Evolutionary conservation across 2,329 filamentous ascomycete species (phyloP).

Genomic region (Ceratocystis lukuohia): DNA sequence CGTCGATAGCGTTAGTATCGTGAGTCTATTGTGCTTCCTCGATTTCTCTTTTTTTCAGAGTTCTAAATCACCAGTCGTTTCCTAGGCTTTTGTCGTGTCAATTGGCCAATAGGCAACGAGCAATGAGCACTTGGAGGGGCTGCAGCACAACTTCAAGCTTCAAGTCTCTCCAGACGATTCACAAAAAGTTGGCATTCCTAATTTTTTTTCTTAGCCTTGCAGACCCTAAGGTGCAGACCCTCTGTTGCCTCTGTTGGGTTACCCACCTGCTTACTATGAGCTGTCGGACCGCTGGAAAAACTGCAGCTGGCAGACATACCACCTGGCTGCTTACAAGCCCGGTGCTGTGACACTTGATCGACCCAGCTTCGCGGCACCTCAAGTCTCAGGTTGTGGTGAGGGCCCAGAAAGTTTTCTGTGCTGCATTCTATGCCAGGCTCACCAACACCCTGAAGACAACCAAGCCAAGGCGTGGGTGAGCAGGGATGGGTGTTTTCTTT

Average conservation of each 20-base stretch:
- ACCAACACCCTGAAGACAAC: background rate
- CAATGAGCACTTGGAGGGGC: background rate
- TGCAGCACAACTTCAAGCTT: conserved; percentile 3
- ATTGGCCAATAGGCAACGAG: background rate
- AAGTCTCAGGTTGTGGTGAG: background rate
- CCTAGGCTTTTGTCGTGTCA: background rate
- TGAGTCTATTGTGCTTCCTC: background rate
- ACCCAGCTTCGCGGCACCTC: background rate
- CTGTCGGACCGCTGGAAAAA: no score
- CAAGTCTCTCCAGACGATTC: conserved; percentile 3
- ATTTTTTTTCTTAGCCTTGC: background rate
- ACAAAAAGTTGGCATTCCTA: background rate
- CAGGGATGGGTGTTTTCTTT: background rate
- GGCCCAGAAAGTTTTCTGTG: background rate
- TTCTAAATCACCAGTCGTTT: background rate
- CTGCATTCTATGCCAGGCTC: background rate
- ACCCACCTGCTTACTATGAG: no score
- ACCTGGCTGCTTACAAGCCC: no score
- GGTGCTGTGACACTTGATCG: background rate
- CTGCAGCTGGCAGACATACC: background rate
- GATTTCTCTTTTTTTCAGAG: background rate
- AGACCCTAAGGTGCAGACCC: background rate
- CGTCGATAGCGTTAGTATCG: background rate
- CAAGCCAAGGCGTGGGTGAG: background rate
- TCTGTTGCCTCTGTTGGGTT: no score